Evolutionary conservation across 495 filamentous ascomycete species (phyloP), one percentile per base, ranked within the genome.

Genomic region (Hypoxylon trugodes): DNA sequence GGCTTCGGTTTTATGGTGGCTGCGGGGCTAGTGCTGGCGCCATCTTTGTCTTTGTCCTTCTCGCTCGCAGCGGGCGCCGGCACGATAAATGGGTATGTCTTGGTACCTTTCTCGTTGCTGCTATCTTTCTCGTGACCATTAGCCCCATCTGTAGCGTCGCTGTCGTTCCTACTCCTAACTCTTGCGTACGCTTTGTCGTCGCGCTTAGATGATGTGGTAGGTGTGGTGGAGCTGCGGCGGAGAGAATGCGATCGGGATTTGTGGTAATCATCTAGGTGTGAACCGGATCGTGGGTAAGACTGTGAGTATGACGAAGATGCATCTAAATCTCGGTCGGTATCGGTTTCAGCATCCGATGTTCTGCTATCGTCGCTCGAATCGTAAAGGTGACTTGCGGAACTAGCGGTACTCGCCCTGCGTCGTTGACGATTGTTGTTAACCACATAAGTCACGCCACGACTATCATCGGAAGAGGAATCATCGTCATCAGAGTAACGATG

Each of bases 1-100:
- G 80, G 74, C 61, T 81, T 82, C 2, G 80, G 80, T 47, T 61
- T 69, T 1, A 75, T 69, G 0, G 76, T 79, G 35, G 70, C 74
- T 5, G 74, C 57, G 2, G 79, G 78, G 2, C 76, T 79, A 4
- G 49, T 37, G 26, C 56, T 57, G 22, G 54, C 40, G n/a, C 60
- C 40, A 1, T 13, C 48, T 0, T 59, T 37, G 24, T 57, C 37
- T 12, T 49, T 56, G n/a, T 73, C 71, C 15, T 71, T 72, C 28
- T 59, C 59, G 48, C 48, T 70, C 0, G 36, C 2, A 0, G 68
- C 58, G 1, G 79, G 78, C 12, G 77, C 69, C 4, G 75, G 72
- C 8, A 82, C 78, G 45, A 81, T 79, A 54, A 75, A 59, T 6
- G 78, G 79, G 51, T 76, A 73, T 2, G 41, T 37, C 13, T 72